A percentile compares a stretch with the other conserved stretches of the same genome.
phyloP scores from a whole-genome alignment of 2,329 filamentous ascomycete species.

The Pleurostoma richardsiae region DNA sequence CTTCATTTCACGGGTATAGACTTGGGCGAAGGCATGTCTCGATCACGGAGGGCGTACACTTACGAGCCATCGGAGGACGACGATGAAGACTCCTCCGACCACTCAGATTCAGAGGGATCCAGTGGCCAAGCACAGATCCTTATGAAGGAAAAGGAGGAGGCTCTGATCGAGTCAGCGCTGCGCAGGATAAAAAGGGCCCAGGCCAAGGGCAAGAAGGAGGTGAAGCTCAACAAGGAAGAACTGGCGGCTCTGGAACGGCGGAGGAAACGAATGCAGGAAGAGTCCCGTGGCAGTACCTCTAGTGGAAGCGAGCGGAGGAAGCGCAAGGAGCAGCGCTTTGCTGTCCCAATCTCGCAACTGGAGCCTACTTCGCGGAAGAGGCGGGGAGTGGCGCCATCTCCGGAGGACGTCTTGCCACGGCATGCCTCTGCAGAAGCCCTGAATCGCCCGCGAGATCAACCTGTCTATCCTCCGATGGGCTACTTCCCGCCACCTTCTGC shows the following conservation, averaged over 20 bases:
- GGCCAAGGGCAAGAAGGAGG: constrained; percentile 69
- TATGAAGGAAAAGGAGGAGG: constrained; percentile 64
- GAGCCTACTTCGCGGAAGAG: constrained; percentile 33
- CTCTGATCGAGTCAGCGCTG: constrained; percentile 71
- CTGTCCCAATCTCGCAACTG: constrained; percentile 49
- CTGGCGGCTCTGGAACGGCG: constrained; percentile 72
- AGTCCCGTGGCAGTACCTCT: constrained; percentile 22
- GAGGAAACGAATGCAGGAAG: constrained; percentile 52
- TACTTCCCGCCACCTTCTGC: constrained; percentile 42
- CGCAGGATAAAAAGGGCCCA: constrained; percentile 76
- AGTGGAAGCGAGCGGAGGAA: constrained; percentile 11
- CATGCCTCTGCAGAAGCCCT: constrained; percentile 31
- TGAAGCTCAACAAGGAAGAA: constrained; percentile 75
- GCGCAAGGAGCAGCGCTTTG: constrained; percentile 38
- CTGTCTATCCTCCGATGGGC: constrained; percentile 41
- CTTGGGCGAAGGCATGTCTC: constrained; percentile 36
- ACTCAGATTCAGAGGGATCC: constrained; percentile 41
- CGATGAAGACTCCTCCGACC: constrained; percentile 42
- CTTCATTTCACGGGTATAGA: constrained; percentile 58
- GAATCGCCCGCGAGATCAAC: constrained; percentile 26
- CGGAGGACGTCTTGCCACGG: constrained; percentile 29
- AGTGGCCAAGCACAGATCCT: constrained; percentile 52
- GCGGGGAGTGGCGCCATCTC: constrained; percentile 20
- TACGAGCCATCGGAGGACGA: constrained; percentile 41
- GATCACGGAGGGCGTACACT: constrained; percentile 27